Base-by-base conservation (phyloP, 352 stramenopile species). In the Pythium vanterpoolii region DNA sequence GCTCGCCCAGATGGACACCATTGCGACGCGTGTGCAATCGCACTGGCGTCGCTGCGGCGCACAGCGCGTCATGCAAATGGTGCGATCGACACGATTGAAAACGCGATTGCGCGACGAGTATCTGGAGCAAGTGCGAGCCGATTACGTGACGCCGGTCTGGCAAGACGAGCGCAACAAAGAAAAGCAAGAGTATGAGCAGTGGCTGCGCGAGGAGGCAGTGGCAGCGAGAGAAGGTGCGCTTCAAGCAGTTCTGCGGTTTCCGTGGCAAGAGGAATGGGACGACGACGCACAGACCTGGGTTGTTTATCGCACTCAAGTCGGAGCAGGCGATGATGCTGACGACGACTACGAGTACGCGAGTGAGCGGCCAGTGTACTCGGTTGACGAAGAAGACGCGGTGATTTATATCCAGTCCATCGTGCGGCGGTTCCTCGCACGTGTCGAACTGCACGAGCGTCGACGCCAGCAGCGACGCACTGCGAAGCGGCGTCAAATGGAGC, bases 121-220 rank as follows among this genome's bases (percentile, higher is more conserved):
- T 51, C 24, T 90, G 11, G 63, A 68, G 2, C 80, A 91, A n/a
- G 72, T 76, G n/a, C 59, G 71, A 10, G 38, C 47, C 13, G 79
- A 91, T 47, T 73, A 79, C 24, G 82, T 92, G 45, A 85, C 71
- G 3, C 73, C 74, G 6, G 56, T 92, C 39, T 94, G 82, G 84
- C 64, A 84, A 49, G 57, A 60, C 18, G 84, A 94, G 16, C 68
- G 82, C 6, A 75, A 78, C 40, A 75, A 69, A 43, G 82, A 90
- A 45, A 70, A 83, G 14, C 47, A 76, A 23, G 71, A 79, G 27
- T 60, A 76, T 19, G 79, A 86, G 19, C 51, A 72, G 24, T 89
- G 72, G 64, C 40, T 57, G n/a, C 31, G 28, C 9, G 73, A 78
- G 26, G 62, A 83, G 34, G 66, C 64, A 1, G 64, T 69, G 23